Percentiles rank a stretch among this genome's conserved stretches.
Conservation (phyloP, 2,329 filamentous ascomycete genomes). For the Sphaerulina populicola region DNA sequence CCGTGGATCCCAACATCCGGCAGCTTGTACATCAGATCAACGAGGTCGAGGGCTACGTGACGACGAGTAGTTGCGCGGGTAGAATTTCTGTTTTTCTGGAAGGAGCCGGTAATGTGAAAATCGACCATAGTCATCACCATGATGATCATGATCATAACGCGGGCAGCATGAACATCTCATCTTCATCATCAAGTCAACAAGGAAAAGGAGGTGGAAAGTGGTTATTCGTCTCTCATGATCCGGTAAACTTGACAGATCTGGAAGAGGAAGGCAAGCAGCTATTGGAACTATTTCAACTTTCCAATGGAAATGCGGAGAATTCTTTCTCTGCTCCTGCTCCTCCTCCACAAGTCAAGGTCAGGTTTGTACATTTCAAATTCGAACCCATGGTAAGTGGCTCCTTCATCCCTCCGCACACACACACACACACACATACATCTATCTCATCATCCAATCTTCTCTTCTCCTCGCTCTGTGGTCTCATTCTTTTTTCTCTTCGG, state of each 20-base stretch:
- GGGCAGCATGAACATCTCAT: slow-evolving; percentile 43
- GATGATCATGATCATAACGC: background rate
- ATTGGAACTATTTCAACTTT: slow-evolving; percentile 18
- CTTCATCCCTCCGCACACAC: too few relatives aligned
- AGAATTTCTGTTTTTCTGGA: slow-evolving; percentile 82
- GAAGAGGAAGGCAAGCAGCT: slow-evolving; percentile 12
- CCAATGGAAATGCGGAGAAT: background rate
- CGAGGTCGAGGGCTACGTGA: slow-evolving; percentile 63
- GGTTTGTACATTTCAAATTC: slow-evolving; percentile 75
- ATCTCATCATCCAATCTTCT: too few relatives aligned
- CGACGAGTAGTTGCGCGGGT: slow-evolving; percentile 88
- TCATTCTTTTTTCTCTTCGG: background rate
- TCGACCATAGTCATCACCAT: background rate
- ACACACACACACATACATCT: too few relatives aligned
- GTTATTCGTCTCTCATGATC: slow-evolving; percentile 81
- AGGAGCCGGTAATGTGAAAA: slow-evolving; percentile 48
- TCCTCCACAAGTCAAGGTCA: slow-evolving; percentile 5
- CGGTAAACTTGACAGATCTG: slow-evolving; percentile 39
- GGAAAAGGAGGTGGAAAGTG: slow-evolving; percentile 81
- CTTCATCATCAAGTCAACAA: slow-evolving; percentile 25
- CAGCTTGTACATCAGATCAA: slow-evolving; percentile 75
- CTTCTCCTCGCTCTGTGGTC: background rate
- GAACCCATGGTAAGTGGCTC: slow-evolving; percentile 71
- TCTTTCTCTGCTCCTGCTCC: background rate
- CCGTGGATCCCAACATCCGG: slow-evolving; percentile 69